Conservation (phyloP, 257 asterid species). For the Solanum etuberosum region DNA sequence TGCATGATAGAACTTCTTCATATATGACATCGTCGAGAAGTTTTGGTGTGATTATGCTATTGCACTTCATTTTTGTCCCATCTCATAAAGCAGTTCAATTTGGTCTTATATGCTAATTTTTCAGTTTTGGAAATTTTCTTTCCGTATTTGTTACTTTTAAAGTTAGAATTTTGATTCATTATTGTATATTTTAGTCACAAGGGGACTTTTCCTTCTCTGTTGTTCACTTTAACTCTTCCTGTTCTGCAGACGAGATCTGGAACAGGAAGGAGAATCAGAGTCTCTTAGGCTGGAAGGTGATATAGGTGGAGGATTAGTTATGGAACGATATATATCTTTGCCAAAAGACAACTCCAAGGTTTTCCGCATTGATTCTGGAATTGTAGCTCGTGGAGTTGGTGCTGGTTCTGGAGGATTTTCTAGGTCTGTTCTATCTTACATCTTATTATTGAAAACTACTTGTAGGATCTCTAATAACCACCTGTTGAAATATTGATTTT, state of each 20-base stretch:
- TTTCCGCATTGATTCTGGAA: slow-evolving; percentile 56
- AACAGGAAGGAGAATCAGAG: slow-evolving; percentile 74
- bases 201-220: not conserved
- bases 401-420: slow-evolving; percentile 99
- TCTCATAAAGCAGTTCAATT: not conserved
- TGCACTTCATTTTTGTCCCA: not conserved
- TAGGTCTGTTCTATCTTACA: slow-evolving; percentile 33
- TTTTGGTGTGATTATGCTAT: not conserved
- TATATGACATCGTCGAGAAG: not conserved
- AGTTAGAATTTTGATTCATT: not conserved
- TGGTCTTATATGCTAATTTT: not conserved
- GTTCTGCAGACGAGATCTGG: slow-evolving; percentile 48
- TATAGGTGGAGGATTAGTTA: slow-evolving; percentile 76
- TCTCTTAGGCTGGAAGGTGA: slow-evolving; percentile 78
- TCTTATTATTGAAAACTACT: not conserved
- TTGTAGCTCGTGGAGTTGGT: slow-evolving; percentile 72
- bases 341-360: slow-evolving; percentile 46
- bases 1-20: not conserved
- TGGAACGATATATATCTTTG: slow-evolving; percentile 49
- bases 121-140: not conserved
- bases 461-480: not conserved
- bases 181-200: not conserved
- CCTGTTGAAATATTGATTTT: not conserved
- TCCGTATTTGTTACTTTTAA: not conserved
- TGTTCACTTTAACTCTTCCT: not conserved